Percentiles rank a stretch among this genome's conserved stretches.
Conservation (phyloP, 1,284 basidiomycete species). For the Wolfiporia cocos region DNA sequence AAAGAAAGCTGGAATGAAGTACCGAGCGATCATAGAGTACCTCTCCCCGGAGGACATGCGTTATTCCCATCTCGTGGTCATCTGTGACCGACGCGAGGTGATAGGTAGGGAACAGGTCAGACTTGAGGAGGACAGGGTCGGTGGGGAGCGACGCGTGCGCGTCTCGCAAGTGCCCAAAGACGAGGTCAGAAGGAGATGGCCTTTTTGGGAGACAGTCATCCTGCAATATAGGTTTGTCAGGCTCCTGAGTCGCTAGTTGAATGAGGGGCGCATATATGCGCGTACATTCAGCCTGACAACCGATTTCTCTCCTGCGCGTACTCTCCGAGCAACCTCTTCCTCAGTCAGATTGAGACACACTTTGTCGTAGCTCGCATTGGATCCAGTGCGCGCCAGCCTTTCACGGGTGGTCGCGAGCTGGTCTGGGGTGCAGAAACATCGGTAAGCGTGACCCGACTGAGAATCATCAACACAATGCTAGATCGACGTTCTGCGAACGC, state of each 20-base stretch:
- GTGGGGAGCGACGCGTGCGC: slow-evolving; percentile 75
- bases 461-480: not conserved
- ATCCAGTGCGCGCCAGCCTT: slow-evolving; percentile 63
- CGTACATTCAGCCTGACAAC: slow-evolving; percentile 86
- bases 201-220: slow-evolving; percentile 46
- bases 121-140: slow-evolving; percentile 91
- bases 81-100: slow-evolving; percentile 96
- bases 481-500: too few relatives aligned
- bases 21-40: slow-evolving; percentile 31
- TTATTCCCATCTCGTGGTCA: slow-evolving; percentile 93
- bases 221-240: slow-evolving; percentile 27
- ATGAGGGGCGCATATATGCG: slow-evolving; percentile 5
- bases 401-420: slow-evolving; percentile 64
- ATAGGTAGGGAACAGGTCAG: slow-evolving; percentile 92
- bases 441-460: slow-evolving; percentile 85
- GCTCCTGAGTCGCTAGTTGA: not conserved
- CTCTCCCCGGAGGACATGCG: slow-evolving; percentile 94
- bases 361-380: slow-evolving; percentile 79
- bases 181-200: slow-evolving; percentile 52
- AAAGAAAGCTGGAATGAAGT: not conserved
- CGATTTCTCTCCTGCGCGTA: slow-evolving; percentile 71
- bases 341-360: slow-evolving; percentile 79
- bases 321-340: slow-evolving; percentile 74
- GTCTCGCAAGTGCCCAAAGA: slow-evolving; percentile 74
- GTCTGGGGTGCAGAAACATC: slow-evolving; percentile 86